Percentiles rank a stretch among this genome's conserved stretches.
Conservation (phyloP, 1,284 basidiomycete species). For the Takashimella tepidaria region DNA sequence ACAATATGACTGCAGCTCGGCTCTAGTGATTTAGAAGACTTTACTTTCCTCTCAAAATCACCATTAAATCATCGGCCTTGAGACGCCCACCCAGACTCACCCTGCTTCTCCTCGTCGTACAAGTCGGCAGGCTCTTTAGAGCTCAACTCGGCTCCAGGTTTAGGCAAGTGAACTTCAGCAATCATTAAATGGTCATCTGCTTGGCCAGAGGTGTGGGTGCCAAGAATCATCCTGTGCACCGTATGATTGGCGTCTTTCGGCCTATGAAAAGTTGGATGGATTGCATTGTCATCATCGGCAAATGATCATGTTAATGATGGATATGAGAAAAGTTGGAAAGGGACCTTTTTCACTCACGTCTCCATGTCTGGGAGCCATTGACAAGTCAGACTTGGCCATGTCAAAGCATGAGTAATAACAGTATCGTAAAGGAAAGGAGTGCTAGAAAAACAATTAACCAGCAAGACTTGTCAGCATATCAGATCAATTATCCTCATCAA, state of each 20-base stretch:
- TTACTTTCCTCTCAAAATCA: too few species aligned
- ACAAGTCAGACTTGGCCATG: slow-evolving; percentile 96
- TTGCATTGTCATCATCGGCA: too few species aligned
- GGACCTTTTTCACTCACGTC: slow-evolving; percentile 70
- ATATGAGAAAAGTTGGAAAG: too few species aligned
- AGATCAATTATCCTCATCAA: too few species aligned
- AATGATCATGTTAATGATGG: too few species aligned
- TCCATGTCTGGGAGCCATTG: slow-evolving; percentile 99
- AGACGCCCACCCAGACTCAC: slow-evolving; percentile 33
- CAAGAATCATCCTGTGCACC: slow-evolving; percentile 86
- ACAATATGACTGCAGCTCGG: too few species aligned
- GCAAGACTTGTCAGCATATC: too few species aligned
- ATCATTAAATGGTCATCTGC: slow-evolving; percentile 95
- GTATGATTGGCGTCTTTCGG: slow-evolving; percentile 87
- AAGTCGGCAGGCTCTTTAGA: slow-evolving; percentile 66
- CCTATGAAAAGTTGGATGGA: slow-evolving; percentile 16
- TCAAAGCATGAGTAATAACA: slow-evolving; percentile 93
- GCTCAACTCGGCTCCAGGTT: slow-evolving; percentile 52
- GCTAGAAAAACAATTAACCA: slow-evolving; percentile 25
- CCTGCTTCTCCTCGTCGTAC: slow-evolving; percentile 88
- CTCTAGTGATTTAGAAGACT: too few species aligned
- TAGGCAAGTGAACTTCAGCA: slow-evolving; percentile 88
- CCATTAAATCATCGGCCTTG: too few species aligned
- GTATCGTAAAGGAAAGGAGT: slow-evolving; percentile 96
- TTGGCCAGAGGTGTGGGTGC: slow-evolving; percentile 95